Conservation (phyloP, 139 green algal species). For the Chlamydomonas eustigma region DNA sequence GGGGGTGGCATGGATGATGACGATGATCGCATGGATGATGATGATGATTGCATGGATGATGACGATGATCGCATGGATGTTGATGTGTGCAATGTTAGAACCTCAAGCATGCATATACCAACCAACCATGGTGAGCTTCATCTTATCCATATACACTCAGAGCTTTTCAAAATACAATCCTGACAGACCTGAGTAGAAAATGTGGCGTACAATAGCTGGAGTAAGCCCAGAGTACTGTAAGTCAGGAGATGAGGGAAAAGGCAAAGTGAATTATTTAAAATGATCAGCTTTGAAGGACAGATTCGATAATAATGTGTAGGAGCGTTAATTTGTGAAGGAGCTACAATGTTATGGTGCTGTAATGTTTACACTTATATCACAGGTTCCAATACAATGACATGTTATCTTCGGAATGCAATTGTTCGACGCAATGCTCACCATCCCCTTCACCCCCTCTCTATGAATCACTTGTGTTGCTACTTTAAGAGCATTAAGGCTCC, state of each 20-base stretch:
- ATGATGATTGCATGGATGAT: too few species aligned
- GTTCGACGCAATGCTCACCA: neutral
- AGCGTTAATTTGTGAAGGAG: neutral
- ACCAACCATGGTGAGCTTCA: too few species aligned
- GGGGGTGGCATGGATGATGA: too few species aligned
- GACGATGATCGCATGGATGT: too few species aligned
- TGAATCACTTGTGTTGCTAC: neutral
- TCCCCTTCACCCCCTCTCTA: neutral
- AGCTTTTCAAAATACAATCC: too few species aligned
- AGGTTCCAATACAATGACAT: neutral
- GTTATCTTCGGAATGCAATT: too few species aligned
- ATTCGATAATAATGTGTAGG: neutral
- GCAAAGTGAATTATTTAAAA: too few species aligned
- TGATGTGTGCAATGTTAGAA: neutral
- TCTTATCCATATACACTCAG: too few species aligned
- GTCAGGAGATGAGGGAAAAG: neutral
- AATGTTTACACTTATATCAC: too few species aligned
- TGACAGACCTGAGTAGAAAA: constrained; percentile 51
- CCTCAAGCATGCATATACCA: too few species aligned
- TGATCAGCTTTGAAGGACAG: neutral
- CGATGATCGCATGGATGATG: too few species aligned
- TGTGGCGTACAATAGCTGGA: constrained; percentile 50
- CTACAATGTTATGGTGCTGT: too few species aligned
- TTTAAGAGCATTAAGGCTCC: neutral
- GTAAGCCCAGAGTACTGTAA: constrained; percentile 49